Conservation (phyloP, 176 grass and related monocot genomes). For the Eragrostis curvula region DNA sequence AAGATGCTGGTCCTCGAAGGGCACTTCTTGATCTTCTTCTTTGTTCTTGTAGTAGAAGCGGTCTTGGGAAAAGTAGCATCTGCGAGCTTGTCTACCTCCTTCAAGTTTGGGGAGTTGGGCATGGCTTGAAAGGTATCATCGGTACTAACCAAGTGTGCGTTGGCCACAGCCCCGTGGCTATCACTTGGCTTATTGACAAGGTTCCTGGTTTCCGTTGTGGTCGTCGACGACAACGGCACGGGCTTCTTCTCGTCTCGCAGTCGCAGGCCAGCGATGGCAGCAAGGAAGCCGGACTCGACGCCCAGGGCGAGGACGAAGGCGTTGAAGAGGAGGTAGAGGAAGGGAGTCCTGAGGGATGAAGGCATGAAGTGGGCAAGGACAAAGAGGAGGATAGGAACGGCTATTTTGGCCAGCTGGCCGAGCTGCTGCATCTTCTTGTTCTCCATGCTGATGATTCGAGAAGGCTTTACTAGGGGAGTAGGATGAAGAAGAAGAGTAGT, state of each 20-base stretch:
- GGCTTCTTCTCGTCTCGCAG: too few relatives aligned
- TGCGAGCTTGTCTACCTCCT: too few relatives aligned
- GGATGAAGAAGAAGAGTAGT: neutral
- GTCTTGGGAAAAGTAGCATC: too few relatives aligned
- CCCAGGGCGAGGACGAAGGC: conserved; percentile 60
- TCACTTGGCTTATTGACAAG: neutral
- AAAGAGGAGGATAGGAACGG: too few relatives aligned
- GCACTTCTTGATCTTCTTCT: conserved; percentile 51
- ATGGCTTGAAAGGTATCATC: too few relatives aligned
- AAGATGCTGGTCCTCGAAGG: conserved; percentile 72
- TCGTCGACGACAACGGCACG: too few relatives aligned
- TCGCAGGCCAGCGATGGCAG: conserved; percentile 38
- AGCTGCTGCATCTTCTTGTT: conserved; percentile 40
- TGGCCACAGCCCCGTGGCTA: neutral
- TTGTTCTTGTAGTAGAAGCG: neutral
- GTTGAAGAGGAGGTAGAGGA: conserved; percentile 83
- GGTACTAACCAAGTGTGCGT: too few relatives aligned
- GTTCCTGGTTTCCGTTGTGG: too few relatives aligned
- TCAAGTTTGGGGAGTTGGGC: neutral
- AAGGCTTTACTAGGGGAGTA: neutral
- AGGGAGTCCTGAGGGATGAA: conserved; percentile 47
- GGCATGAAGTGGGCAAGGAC: too few relatives aligned
- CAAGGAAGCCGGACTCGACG: conserved; percentile 63
- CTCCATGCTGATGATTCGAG: conserved; percentile 4
- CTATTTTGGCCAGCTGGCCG: conserved; percentile 57